phyloP scores from a whole-genome alignment of 768 basidiomycete genomes.

The Leccinum fibrillosum region DNA sequence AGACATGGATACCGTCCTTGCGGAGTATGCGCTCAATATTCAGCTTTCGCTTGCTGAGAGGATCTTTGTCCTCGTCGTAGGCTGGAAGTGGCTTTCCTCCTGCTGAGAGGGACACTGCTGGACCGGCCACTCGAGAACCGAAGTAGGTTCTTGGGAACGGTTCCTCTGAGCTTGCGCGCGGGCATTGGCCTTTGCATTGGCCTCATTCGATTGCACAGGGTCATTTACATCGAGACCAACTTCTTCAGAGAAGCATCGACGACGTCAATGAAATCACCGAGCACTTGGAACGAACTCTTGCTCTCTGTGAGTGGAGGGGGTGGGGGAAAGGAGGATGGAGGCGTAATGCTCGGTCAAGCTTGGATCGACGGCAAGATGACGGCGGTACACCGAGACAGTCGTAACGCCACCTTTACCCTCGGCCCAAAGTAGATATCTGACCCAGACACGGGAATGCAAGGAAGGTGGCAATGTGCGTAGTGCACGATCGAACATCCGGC shows the following conservation, averaged over 20 bases:
- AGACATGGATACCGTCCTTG: constrained; percentile 82
- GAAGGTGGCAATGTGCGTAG: constrained; percentile 92
- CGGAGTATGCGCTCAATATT: constrained; percentile 86
- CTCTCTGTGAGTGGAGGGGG: constrained; percentile 71
- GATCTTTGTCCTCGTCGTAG: constrained; percentile 85
- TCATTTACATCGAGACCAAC: constrained; percentile 86
- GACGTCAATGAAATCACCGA: constrained; percentile 89
- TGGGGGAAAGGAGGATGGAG: constrained; percentile 56
- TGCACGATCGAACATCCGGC: constrained; percentile 91
- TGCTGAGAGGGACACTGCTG: constrained; percentile 49
- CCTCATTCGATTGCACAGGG: constrained; percentile 55
- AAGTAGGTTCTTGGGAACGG: constrained; percentile 37
- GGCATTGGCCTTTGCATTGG: constrained; percentile 46
- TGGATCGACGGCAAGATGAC: constrained; percentile 83
- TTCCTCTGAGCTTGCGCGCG: constrained; percentile 37
- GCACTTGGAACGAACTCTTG: constrained; percentile 92
- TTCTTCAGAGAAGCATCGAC: constrained; percentile 85
- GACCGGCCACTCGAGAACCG: constrained; percentile 61
- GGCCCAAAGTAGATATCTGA: constrained; percentile 89
- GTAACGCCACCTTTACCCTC: constrained; percentile 78
- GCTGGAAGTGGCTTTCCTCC: constrained; percentile 50
- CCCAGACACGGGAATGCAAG: constrained; percentile 89
- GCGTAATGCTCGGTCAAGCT: constrained; percentile 79
- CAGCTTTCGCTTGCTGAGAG: constrained; percentile 61
- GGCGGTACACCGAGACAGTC: constrained; percentile 78